Percentiles rank a stretch among this genome's conserved stretches.
phyloP scores from a whole-genome alignment of 768 basidiomycete species.

The Tricholoma hemisulphureum region DNA sequence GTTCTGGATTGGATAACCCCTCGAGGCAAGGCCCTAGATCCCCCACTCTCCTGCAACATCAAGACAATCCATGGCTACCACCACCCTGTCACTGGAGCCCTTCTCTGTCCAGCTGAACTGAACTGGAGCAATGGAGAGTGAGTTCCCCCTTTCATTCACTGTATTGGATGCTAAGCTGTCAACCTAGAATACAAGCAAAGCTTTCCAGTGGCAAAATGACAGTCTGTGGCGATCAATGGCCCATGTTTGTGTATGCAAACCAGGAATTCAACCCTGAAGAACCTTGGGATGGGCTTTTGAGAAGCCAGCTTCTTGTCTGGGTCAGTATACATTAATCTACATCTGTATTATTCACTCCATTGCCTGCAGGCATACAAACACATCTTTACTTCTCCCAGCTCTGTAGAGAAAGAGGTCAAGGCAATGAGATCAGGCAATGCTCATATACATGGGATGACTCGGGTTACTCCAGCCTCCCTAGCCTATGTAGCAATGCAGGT shows the following conservation, averaged over 20 bases:
- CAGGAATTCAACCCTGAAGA: slow-evolving; percentile 20
- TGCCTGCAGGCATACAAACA: slow-evolving; percentile 10
- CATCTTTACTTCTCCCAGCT: slow-evolving; percentile 9
- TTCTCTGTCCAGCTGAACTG: too few relatives aligned
- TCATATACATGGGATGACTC: slow-evolving; percentile 10
- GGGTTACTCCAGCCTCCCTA: slow-evolving; percentile 7
- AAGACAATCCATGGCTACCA: too few relatives aligned
- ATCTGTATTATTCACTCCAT: too few relatives aligned
- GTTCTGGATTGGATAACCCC: neutral
- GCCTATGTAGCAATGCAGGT: slow-evolving; percentile 14
- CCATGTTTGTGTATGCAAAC: slow-evolving; percentile 19
- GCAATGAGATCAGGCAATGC: slow-evolving; percentile 8
- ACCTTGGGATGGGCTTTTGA: slow-evolving; percentile 24
- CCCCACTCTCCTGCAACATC: too few relatives aligned
- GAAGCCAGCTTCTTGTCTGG: slow-evolving; percentile 18
- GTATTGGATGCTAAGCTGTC: too few relatives aligned
- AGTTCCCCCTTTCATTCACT: too few relatives aligned
- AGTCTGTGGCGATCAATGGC: slow-evolving; percentile 23
- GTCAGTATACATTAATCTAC: slow-evolving; percentile 10
- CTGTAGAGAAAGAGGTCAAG: neutral
- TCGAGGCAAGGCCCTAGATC: too few relatives aligned
- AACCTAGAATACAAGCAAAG: too few relatives aligned
- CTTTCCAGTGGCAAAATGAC: slow-evolving; percentile 8
- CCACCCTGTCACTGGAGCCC: too few relatives aligned
- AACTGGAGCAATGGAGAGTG: too few relatives aligned